Base-by-base conservation (phyloP, 139 green algal species). In the Tetraselmis chui region DNA sequence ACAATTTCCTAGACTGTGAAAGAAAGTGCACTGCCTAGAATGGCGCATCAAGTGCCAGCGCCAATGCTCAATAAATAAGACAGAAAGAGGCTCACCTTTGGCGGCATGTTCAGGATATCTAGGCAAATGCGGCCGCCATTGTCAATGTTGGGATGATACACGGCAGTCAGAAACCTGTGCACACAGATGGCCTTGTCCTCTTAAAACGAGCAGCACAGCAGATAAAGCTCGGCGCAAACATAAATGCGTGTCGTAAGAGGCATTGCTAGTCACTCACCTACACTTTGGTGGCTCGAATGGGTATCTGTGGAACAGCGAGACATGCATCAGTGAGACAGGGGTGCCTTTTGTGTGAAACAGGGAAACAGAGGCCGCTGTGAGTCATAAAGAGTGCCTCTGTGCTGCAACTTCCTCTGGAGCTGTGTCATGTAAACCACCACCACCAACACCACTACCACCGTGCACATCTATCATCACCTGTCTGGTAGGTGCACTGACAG, bases 111-210 rank as follows among this genome's bases (percentile, higher is more conserved):
- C 1, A 95, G 83, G 1, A 91, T 85, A 81, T 93, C 88, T 1
- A 91, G 79, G 85, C 90, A 93, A 22, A 93, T 91, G 24, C 87
- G 81, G 29, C 88, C 91, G 45, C 85, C 84, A 11, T 82, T 67
- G n/a, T 93, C 87, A 25, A 95, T 92, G 88, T 95, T 95, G 23
- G 91, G 91, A 78, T 95, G 92, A 83, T 95, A 94, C 2, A 95
- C 84, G 24, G 81, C 87, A 2, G 91, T 94, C 1, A 76, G n/a
- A 67, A 94, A 94, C 30, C 75, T 81, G 1, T 91, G 29, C 77
- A 80, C 1, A 23, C 25, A 27, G 59, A 0, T 76, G n/a, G n/a
- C n/a, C n/a, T n/a, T n/a, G n/a, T n/a, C n/a, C n/a, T n/a, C n/a
- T n/a, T n/a, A n/a, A n/a, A n/a, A n/a, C n/a, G n/a, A n/a, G n/a